Conservation (phyloP, 164 flowering plant genomes). For the Tetrastigma voinierianum region DNA sequence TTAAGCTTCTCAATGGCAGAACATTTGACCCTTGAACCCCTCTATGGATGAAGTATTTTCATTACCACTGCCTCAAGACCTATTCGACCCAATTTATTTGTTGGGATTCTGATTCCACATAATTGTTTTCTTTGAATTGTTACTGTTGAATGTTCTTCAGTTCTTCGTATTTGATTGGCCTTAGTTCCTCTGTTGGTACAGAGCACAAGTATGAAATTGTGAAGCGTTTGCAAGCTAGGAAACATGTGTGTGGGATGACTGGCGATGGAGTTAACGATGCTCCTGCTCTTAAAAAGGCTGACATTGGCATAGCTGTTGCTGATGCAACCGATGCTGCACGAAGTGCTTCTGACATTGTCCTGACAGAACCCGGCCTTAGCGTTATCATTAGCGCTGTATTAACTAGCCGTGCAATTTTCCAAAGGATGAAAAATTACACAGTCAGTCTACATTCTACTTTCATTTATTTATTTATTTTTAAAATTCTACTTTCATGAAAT, state of each 20-base stretch:
- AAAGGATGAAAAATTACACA: conserved; percentile 92
- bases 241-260: conserved; percentile 94
- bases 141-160: neutral
- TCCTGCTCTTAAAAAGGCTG: conserved; percentile 92
- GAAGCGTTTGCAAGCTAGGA: conserved; percentile 84
- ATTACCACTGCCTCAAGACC: no score
- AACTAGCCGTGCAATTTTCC: conserved; percentile 86
- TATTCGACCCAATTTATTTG: no score
- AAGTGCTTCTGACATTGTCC: conserved; percentile 91
- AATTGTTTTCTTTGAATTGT: no score
- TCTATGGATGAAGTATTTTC: no score
- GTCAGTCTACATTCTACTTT: conserved; percentile 31
- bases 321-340: conserved; percentile 99
- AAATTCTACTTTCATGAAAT: no score
- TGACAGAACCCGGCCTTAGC: conserved; percentile 90
- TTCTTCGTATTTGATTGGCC: neutral
- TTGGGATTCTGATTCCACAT: no score
- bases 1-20: no score
- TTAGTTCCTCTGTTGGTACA: conserved; percentile 20
- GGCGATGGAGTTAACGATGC: conserved; percentile 97
- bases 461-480: no score
- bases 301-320: conserved; percentile 93
- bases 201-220: conserved; percentile 96
- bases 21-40: no score
- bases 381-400: conserved; percentile 88